Evolutionary conservation across 441 rosid species (phyloP), one percentile per base, ranked within the genome.

Genomic region (Syzygium syzygioides): DNA sequence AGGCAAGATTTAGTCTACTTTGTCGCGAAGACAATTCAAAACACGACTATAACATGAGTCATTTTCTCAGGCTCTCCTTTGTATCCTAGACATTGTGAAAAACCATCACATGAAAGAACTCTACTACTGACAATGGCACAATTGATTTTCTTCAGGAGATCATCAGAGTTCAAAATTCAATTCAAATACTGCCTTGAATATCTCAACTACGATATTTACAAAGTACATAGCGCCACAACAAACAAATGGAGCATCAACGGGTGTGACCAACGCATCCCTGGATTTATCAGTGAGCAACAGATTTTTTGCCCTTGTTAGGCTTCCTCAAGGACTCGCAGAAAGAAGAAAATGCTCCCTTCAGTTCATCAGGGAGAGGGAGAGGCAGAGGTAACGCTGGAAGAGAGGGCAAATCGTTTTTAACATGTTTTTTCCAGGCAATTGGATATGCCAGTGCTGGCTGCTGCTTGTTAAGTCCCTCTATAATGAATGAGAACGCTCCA

Each of bases 391-490:
- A 91, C 19, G 95, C 95, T 88, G 93, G 86, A 30, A 92, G 90
- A 86, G 25, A 88, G 7, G 93, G 93, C 64, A 54, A 79, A 48
- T 87, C 88, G 59, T 87, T 52, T 85, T 56, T 62, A 56, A 86
- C 48, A 6, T 48, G 90, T 79, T 86, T 90, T 89, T 91, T 91
- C 71, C 23, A 50, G 32, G 94, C 88, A 88, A 91, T 87, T 37
- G 98, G 88, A 89, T 93, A 96, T 88, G 98, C 98, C 87, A 97
- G 87, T n/a, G 98, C 99, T 53, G 96, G 92, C 91, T 95, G 97
- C 91, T 94, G 95, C 92, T 93, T 95, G 96, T 95, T 98, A 66
- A 97, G 92, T 88, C 96, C 96, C 89, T 97, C 99, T 0, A 95
- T 88, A 86, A 98, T 91, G 85, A 94, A 96, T 4, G 99, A 97